Evolutionary conservation across 2,329 filamentous ascomycete genomes (phyloP).

Genomic region (Colletotrichum sp.): DNA sequence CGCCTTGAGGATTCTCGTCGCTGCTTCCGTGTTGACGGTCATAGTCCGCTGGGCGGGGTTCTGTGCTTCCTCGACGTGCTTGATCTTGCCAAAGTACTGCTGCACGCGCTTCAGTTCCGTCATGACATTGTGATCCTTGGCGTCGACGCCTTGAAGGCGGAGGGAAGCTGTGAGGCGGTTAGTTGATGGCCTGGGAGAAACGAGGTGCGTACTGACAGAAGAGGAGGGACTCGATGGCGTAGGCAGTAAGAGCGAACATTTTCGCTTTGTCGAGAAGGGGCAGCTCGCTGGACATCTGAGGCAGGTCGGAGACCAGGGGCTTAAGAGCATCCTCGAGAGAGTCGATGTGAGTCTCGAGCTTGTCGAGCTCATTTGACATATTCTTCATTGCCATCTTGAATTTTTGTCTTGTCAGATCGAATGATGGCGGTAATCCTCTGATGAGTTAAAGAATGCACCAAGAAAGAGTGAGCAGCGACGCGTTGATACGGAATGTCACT

Average conservation of each 20-base stretch:
- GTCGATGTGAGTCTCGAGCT: slow-evolving; percentile 80
- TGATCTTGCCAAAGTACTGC: slow-evolving; percentile 93
- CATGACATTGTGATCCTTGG: slow-evolving; percentile 85
- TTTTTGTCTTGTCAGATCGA: not conserved
- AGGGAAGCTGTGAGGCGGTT: slow-evolving; percentile 64
- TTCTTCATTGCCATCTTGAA: slow-evolving; percentile 51
- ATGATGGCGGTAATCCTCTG: not conserved
- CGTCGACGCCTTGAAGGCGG: slow-evolving; percentile 78
- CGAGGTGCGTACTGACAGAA: slow-evolving; percentile 67
- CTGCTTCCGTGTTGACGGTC: slow-evolving; percentile 76
- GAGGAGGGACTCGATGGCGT: slow-evolving; percentile 87
- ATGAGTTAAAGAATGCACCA: not conserved
- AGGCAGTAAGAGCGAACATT: slow-evolving; percentile 85
- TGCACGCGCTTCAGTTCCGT: slow-evolving; percentile 85
- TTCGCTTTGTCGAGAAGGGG: slow-evolving; percentile 96
- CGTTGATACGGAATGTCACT: not conserved
- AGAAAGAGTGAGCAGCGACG: not conserved
- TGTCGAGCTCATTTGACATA: slow-evolving; percentile 71
- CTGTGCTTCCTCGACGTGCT: slow-evolving; percentile 66
- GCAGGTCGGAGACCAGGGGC: slow-evolving; percentile 74
- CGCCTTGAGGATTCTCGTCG: slow-evolving; percentile 81
- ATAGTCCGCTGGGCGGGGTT: slow-evolving; percentile 58
- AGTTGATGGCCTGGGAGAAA: not conserved
- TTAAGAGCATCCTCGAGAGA: slow-evolving; percentile 75
- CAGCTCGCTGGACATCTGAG: slow-evolving; percentile 75